phyloP scores from a whole-genome alignment of 805 yeast species.

The Yamadazyma paraphyllophila region DNA sequence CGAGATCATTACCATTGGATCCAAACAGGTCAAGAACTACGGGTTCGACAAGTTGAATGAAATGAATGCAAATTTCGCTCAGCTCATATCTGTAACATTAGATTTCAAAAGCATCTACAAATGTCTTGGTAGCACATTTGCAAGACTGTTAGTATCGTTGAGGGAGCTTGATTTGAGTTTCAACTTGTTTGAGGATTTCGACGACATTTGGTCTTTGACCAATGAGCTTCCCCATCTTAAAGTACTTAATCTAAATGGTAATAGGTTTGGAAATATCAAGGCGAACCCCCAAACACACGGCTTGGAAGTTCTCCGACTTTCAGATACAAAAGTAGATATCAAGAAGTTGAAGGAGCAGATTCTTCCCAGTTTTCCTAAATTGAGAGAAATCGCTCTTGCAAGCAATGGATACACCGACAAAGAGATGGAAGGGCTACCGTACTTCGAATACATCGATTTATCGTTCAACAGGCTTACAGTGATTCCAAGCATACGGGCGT shows the following conservation, averaged over 20 bases:
- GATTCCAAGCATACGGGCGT: conserved; percentile 27
- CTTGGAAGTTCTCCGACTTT: conserved; percentile 22
- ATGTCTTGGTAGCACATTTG: conserved; percentile 6
- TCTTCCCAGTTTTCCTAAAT: conserved; percentile 35
- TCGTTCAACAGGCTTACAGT: conserved; percentile 42
- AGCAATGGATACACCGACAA: conserved; percentile 28
- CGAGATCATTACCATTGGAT: conserved; percentile 45
- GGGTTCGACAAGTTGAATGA: conserved; percentile 61
- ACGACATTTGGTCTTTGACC: conserved; percentile 37
- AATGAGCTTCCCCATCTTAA: conserved; percentile 34
- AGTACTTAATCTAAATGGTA: conserved; percentile 54
- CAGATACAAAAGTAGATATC: conserved; percentile 22
- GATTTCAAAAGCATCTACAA: conserved; percentile 38
- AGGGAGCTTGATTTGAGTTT: conserved; percentile 55
- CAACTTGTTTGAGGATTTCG: conserved; percentile 50
- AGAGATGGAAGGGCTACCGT: conserved; percentile 8
- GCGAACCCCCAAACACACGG: not conserved
- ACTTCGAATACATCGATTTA: conserved; percentile 21
- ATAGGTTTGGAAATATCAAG: conserved; percentile 29
- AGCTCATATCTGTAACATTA: conserved; percentile 50
- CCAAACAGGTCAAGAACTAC: conserved; percentile 55
- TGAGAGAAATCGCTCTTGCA: conserved; percentile 33
- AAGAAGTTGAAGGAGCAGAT: conserved; percentile 15
- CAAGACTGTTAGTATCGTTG: conserved; percentile 19
- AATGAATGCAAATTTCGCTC: conserved; percentile 46